A percentile compares a stretch with the other conserved stretches of the same genome.
These are phyloP conservation scores for Alternaria brassicae DNA, from an alignment of 2,329 filamentous ascomycete species.

Conservation along the genomic window DNA sequence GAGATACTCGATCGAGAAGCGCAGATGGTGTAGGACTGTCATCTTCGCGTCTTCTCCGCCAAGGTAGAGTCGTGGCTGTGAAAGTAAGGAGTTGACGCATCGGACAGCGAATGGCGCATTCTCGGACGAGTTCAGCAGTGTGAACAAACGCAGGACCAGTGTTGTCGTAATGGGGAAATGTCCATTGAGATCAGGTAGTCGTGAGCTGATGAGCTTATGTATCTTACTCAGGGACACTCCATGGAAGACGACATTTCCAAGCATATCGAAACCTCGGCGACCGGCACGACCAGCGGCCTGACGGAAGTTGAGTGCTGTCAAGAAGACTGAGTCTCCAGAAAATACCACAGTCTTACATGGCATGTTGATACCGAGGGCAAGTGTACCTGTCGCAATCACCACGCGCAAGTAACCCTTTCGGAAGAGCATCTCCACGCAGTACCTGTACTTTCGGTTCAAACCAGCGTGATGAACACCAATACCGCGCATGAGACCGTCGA, in stretches of 20 bases:
- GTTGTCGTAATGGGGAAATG: slow-evolving; percentile 81
- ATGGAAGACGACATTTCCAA: slow-evolving; percentile 83
- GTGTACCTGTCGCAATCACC: slow-evolving; percentile 77
- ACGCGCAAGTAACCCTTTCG: slow-evolving; percentile 73
- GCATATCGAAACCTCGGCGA: slow-evolving; percentile 78
- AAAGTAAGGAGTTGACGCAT: slow-evolving; percentile 71
- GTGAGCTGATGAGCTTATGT: slow-evolving; percentile 73
- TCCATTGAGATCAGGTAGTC: slow-evolving; percentile 75
- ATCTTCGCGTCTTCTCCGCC: slow-evolving; percentile 72
- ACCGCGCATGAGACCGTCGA: slow-evolving; percentile 69
- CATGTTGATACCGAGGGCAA: slow-evolving; percentile 74
- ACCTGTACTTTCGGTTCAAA: slow-evolving; percentile 79
- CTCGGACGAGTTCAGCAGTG: slow-evolving; percentile 70
- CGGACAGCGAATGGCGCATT: slow-evolving; percentile 67
- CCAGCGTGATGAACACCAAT: slow-evolving; percentile 81
- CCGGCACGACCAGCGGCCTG: slow-evolving; percentile 80
- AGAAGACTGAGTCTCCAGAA: slow-evolving; percentile 72
- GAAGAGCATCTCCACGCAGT: slow-evolving; percentile 76
- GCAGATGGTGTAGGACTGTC: slow-evolving; percentile 75
- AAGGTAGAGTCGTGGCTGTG: slow-evolving; percentile 73
- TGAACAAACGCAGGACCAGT: slow-evolving; percentile 72
- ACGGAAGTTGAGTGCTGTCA: slow-evolving; percentile 78
- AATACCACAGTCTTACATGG: slow-evolving; percentile 84
- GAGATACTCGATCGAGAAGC: slow-evolving; percentile 83
- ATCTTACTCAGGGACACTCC: slow-evolving; percentile 67